Conservation (phyloP, 305 asterid genomes). For the Fraxinus platypoda region DNA sequence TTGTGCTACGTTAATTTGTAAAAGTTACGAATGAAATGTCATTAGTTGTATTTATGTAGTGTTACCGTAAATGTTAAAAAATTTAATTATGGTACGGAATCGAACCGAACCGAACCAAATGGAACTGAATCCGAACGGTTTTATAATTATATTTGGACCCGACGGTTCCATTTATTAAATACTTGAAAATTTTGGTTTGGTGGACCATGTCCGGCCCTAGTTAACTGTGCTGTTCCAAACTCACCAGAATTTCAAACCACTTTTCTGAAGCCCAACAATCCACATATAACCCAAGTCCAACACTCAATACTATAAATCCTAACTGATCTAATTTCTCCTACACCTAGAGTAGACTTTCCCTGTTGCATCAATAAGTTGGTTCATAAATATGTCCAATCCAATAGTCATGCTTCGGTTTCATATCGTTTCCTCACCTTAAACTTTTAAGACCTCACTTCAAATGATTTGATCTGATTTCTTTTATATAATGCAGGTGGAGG, state of each 20-base stretch:
- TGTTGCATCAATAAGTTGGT: background rate
- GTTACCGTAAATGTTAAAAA: no score
- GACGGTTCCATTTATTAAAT: no score
- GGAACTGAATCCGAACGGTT: no score
- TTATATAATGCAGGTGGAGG: constrained; percentile 18
- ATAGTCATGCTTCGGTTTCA: background rate
- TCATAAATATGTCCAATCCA: background rate
- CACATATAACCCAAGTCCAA: background rate
- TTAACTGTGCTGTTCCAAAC: background rate
- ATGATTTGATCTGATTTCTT: background rate
- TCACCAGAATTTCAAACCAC: background rate
- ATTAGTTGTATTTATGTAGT: no score
- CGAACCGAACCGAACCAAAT: no score
- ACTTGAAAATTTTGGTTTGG: no score
- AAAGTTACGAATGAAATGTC: no score
- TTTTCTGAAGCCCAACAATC: background rate
- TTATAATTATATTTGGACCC: no score
- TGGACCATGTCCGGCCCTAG: no score
- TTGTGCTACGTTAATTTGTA: no score
- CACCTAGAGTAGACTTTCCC: background rate
- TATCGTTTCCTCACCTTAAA: background rate
- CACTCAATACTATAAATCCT: background rate
- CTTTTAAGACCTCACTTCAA: background rate
- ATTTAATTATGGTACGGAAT: no score
- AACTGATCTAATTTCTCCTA: background rate